phyloP scores from a whole-genome alignment of 768 basidiomycete genomes.

The Clavaria fumosa region DNA sequence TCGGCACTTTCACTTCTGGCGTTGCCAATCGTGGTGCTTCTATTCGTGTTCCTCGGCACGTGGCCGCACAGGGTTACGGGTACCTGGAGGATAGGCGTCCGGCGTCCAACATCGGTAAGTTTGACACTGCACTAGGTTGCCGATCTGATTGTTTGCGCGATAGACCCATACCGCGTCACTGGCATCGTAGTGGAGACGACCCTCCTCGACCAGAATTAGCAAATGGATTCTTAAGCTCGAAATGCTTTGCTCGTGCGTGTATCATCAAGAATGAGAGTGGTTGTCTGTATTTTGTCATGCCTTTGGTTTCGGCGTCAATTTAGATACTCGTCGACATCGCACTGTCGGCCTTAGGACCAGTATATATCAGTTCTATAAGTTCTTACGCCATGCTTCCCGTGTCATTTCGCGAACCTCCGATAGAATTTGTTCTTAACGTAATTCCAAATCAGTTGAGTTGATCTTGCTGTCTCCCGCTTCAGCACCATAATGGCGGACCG shows the following conservation, averaged over 20 bases:
- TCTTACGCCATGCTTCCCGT: no score
- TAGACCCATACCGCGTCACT: slow-evolving; percentile 93
- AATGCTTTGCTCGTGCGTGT: no score
- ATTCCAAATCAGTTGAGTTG: neutral
- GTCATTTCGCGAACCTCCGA: no score
- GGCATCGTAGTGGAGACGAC: slow-evolving; percentile 83
- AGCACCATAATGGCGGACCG: neutral
- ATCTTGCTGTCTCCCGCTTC: neutral
- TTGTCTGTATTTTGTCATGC: no score
- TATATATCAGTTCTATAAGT: no score
- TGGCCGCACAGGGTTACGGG: slow-evolving; percentile 82
- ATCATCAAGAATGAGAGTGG: no score
- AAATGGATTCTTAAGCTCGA: no score
- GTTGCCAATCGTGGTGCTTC: slow-evolving; percentile 97
- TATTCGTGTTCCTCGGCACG: slow-evolving; percentile 90
- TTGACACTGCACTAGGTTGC: no score
- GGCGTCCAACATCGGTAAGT: slow-evolving; percentile 90
- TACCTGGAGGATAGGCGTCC: slow-evolving; percentile 96
- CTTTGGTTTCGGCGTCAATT: no score
- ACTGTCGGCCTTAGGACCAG: no score
- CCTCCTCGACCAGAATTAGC: slow-evolving; percentile 43
- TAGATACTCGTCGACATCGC: no score
- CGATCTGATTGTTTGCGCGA: slow-evolving; percentile 7
- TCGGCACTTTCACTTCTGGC: slow-evolving; percentile 80
- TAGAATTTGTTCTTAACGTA: no score